Evolutionary conservation across 305 asterid species (phyloP).

Genomic region (Euphrasia arctica): DNA sequence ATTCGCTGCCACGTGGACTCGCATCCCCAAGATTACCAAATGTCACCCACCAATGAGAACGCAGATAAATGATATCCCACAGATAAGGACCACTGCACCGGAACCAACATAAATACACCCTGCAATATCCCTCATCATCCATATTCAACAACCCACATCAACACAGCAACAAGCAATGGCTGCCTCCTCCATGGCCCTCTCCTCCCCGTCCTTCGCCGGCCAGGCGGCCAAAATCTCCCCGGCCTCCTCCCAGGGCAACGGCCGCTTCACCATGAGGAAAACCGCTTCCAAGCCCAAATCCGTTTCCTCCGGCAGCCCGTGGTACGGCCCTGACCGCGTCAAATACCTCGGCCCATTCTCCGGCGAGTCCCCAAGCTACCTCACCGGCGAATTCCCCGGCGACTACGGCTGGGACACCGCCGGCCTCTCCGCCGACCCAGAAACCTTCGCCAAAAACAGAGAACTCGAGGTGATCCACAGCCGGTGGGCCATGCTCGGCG

Average conservation of each 20-base stretch:
- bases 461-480: constrained; percentile 36
- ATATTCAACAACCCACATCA: too few relatives aligned
- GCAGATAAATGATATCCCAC: too few relatives aligned
- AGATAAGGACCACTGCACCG: too few relatives aligned
- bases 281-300: constrained; percentile 24
- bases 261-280: constrained; percentile 31
- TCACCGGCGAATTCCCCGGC: constrained; percentile 35
- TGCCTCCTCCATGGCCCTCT: too few relatives aligned
- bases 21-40: too few relatives aligned
- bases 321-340: constrained; percentile 39
- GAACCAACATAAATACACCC: too few relatives aligned
- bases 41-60: too few relatives aligned
- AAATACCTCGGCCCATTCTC: constrained; percentile 36
- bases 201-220: neutral
- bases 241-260: constrained; percentile 12
- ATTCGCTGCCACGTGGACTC: too few relatives aligned
- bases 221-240: constrained; percentile 17
- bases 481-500: constrained; percentile 41
- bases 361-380: constrained; percentile 34
- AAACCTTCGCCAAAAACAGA: constrained; percentile 35
- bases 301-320: constrained; percentile 33
- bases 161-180: too few relatives aligned
- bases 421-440: constrained; percentile 33
- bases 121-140: too few relatives aligned
- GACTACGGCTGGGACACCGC: constrained; percentile 40